phyloP scores from a whole-genome alignment of 495 filamentous ascomycete genomes.

The Penicillium atrosanguineum region DNA sequence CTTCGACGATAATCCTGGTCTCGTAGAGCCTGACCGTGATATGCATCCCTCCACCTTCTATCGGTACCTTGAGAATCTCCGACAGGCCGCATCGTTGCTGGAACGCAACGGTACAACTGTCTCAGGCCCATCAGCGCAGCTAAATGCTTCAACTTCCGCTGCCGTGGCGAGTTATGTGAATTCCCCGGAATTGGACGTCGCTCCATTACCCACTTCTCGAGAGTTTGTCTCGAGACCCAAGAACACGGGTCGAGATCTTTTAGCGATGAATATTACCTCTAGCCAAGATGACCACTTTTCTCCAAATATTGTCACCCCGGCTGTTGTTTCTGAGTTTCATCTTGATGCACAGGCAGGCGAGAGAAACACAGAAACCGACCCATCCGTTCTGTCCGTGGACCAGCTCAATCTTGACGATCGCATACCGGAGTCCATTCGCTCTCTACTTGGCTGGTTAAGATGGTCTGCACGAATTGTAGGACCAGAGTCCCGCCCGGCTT shows the following conservation, averaged over 20 bases:
- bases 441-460: constrained; percentile 38
- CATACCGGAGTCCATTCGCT: constrained; percentile 27
- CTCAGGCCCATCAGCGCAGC: constrained; percentile 7
- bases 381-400: not conserved
- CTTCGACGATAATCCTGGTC: constrained; percentile 36
- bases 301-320: constrained; percentile 31
- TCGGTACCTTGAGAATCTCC: constrained; percentile 32
- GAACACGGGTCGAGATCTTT: constrained; percentile 27
- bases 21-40: constrained; percentile 25
- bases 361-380: not conserved
- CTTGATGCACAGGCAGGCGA: constrained; percentile 37
- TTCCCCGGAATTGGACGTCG: not conserved
- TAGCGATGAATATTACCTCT: constrained; percentile 19
- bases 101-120: constrained; percentile 9
- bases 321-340: constrained; percentile 41
- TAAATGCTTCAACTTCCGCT: constrained; percentile 12
- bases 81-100: constrained; percentile 19
- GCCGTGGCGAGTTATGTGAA: not conserved
- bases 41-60: constrained; percentile 32
- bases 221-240: constrained; percentile 35
- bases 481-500: constrained; percentile 12
- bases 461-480: constrained; percentile 22
- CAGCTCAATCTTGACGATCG: not conserved
- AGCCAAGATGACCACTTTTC: constrained; percentile 5
- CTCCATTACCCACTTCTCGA: constrained; percentile 19